A percentile compares a stretch with the other conserved stretches of the same genome.
These are phyloP conservation scores for Phanerodontia chrysosporium DNA, from an alignment of 768 basidiomycete genomes.

Conservation along the genomic window DNA sequence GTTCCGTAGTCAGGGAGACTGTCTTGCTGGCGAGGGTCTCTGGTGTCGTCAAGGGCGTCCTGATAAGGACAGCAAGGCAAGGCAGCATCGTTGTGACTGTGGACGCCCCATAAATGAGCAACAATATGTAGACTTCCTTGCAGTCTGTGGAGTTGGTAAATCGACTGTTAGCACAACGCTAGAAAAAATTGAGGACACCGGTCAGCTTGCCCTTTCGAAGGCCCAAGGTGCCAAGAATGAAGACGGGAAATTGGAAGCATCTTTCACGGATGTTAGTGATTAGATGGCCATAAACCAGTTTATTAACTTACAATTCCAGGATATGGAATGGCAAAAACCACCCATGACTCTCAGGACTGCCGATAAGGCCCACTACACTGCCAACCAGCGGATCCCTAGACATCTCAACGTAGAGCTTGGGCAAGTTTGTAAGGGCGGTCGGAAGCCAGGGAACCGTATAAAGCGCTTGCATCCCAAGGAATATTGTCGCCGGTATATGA, in stretches of 20 bases:
- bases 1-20: slow-evolving; percentile 41
- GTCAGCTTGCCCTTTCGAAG: slow-evolving; percentile 49
- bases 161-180: no score
- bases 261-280: slow-evolving; percentile 25
- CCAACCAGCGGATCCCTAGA: slow-evolving; percentile 68
- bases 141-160: slow-evolving; percentile 34
- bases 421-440: slow-evolving; percentile 36
- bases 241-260: slow-evolving; percentile 72
- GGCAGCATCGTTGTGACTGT: slow-evolving; percentile 76
- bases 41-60: slow-evolving; percentile 39
- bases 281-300: no score
- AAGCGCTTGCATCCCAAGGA: slow-evolving; percentile 68
- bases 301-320: slow-evolving; percentile 59
- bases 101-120: slow-evolving; percentile 73
- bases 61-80: slow-evolving; percentile 58
- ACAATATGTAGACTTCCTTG: slow-evolving; percentile 51
- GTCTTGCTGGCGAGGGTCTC: slow-evolving; percentile 28
- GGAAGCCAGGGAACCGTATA: slow-evolving; percentile 54
- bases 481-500: slow-evolving; percentile 65
- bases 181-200: no score
- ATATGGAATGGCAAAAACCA: slow-evolving; percentile 65
- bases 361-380: slow-evolving; percentile 42
- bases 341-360: slow-evolving; percentile 29
- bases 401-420: slow-evolving; percentile 46
- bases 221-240: slow-evolving; percentile 58